Base-by-base conservation (phyloP, 106 monocot species). In the Iris macrosiphon region DNA sequence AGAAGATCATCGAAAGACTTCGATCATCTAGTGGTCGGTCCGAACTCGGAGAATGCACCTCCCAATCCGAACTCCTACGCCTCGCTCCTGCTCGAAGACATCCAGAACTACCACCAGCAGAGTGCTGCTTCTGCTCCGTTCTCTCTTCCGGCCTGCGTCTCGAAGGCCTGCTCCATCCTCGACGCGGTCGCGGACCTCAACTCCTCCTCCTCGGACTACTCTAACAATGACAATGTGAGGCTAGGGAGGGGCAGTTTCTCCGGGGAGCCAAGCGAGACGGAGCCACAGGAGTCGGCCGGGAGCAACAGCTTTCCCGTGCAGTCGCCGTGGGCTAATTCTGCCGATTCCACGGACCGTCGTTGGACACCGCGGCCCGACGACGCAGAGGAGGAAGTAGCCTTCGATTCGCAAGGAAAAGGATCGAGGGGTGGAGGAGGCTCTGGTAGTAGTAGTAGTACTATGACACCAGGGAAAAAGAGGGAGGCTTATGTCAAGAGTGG, bases 151-250 rank as follows among this genome's bases (percentile, higher is more conserved):
- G 98, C 83, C 7, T 99, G 87, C 39, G 75, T 99, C 26, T 78
- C 98, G 42, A 99, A 99, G 62, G 98, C 98, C 45, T 69, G 78
- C 57, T 87, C 87, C 34, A 99, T 99, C 68, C 75, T 99, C 4
- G 98, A 99, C 44, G 98, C 98, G 0, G 98, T 99, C 2, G 98
- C 98, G 0, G 91, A 83, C 40, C 91, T 99, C 70, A 91, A 91
- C 57, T 79, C 81, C 18, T 80, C 83, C 2, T 75, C 67, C 15
- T 73, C 81, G 6, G 65, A 67, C 19, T 54, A 42, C 6, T 71
- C 59, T 4, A 61, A 31, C 64, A 54, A 57, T 31, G 62, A 70
- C 23, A 43, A 64, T 6, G 56, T 43, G 21, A 42, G 57, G 34
- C 64, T 52, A 10, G 65, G 41, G 10, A 33, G 40, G 25, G 60